Evolutionary conservation across 495 filamentous ascomycete genomes (phyloP), one percentile per base, ranked within the genome.

Genomic region (Neurospora hispaniola): DNA sequence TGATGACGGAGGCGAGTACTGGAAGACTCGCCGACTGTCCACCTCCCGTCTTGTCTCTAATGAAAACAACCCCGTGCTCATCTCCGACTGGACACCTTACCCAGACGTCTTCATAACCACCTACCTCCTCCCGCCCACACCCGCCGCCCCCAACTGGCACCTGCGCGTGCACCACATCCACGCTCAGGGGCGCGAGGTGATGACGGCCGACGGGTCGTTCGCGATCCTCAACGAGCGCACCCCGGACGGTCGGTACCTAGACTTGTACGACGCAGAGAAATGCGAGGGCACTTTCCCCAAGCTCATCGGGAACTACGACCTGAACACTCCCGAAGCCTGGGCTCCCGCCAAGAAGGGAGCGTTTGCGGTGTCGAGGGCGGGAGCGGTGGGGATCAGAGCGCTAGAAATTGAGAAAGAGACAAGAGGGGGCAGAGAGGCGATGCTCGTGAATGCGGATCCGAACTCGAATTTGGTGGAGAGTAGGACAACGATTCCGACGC

Each of bases 1-100:
- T 3, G 91, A 93, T 74, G 92, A 94, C 81, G 89, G 85, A 12
- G 91, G 91, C 44, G 92, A 94, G 79, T 88, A 89, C 70, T 94
- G 92, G 92, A 91, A 93, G 78, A 89, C 92, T 74, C 84, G 91
- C 9, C 83, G 91, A 6, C 78, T 89, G 10, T 88, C 86, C 18
- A 81, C 85, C 43, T 87, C 90, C 0, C 84, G 81, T 1, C 86
- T 93, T 23, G 84, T 89, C 71, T 76, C 81, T 16, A 83, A 84
- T 23, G 85, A 82, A 41, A 81, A 76, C 18, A 31, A 23, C 10
- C 87, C 89, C 0, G 86, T 92, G 5, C 83, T 94, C 31, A 85
- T 90, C 16, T 92, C 89, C 0, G 81, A 83, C 48, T 93, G 91
- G 92, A 84, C 85, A 42, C 90, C 91, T 14, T 93, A 87, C 82